Percentiles rank a stretch among this genome's conserved stretches.
Evolutionary conservation across 2,329 filamentous ascomycete species (phyloP).

Genomic region (Dichotomopilus funicola): DNA sequence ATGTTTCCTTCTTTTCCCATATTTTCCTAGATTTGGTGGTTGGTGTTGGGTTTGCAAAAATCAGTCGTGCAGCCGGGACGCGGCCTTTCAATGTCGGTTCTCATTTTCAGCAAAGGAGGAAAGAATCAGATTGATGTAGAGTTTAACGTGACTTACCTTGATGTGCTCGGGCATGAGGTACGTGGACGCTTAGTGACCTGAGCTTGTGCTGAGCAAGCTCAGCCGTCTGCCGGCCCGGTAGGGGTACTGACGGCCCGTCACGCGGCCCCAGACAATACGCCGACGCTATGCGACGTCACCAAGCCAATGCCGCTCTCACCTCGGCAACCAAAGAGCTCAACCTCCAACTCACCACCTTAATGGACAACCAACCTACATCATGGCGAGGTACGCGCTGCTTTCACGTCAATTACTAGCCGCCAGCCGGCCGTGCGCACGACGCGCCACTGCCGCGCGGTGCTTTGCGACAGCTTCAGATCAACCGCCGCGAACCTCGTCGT

Average conservation of each 20-base stretch:
- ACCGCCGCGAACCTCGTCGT: constrained; percentile 15
- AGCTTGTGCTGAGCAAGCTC: no score
- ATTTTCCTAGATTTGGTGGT: not conserved
- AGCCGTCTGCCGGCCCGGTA: no score
- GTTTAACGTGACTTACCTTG: no score
- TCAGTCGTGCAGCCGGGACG: no score
- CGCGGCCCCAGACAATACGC: not conserved
- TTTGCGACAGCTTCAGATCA: constrained; percentile 16
- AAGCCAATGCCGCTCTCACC: not conserved
- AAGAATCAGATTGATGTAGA: no score
- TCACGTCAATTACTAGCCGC: constrained; percentile 12
- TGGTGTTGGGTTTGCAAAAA: no score
- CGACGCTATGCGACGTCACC: constrained; percentile 24
- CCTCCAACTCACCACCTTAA: not conserved
- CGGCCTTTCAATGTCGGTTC: no score
- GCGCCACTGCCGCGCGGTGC: not conserved
- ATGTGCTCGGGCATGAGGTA: no score
- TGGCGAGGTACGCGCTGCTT: constrained; percentile 21
- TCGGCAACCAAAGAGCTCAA: not conserved
- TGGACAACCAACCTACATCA: constrained; percentile 13
- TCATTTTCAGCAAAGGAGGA: no score
- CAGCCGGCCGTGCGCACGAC: constrained; percentile 6
- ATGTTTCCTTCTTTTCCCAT: not conserved
- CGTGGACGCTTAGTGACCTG: no score
- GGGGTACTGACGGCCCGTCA: not conserved